phyloP scores from a whole-genome alignment of 768 basidiomycete genomes.

The Boletus sp. region DNA sequence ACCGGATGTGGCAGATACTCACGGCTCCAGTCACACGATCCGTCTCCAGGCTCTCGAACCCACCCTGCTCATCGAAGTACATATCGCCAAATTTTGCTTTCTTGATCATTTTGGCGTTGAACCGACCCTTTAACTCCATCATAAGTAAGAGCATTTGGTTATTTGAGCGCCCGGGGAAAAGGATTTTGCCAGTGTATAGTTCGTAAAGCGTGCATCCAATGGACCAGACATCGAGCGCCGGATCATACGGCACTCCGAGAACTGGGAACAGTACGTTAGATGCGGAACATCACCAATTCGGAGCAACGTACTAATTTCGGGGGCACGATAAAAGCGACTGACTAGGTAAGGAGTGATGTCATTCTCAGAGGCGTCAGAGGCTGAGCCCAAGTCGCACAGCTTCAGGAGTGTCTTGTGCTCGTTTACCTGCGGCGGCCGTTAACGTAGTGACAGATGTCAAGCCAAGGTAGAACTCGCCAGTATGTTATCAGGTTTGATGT shows the following conservation, averaged over 20 bases:
- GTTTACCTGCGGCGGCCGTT: constrained; percentile 62
- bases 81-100: constrained; percentile 87
- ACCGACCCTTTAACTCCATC: constrained; percentile 96
- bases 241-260: constrained; percentile 92
- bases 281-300: background rate
- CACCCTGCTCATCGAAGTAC: constrained; percentile 92
- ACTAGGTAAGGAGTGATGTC: constrained; percentile 99
- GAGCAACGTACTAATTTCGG: constrained; percentile 84
- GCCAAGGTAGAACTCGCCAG: constrained; percentile 52
- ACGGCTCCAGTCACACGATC: constrained; percentile 84
- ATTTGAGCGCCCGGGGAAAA: constrained; percentile 94
- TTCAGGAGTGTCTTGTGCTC: constrained; percentile 92
- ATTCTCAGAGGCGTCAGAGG: constrained; percentile 90
- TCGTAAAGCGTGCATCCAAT: constrained; percentile 97
- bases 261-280: constrained; percentile 47
- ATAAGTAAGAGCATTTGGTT: constrained; percentile 97
- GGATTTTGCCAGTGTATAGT: constrained; percentile 93
- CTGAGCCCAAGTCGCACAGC: constrained; percentile 95
- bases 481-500: constrained; percentile 98
- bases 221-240: constrained; percentile 93
- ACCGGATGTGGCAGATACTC: constrained; percentile 34
- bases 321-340: constrained; percentile 95
- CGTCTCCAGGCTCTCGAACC: constrained; percentile 78
- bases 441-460: constrained; percentile 15
- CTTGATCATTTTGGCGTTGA: constrained; percentile 93